Percentiles rank a stretch among this genome's conserved stretches.
phyloP scores from a whole-genome alignment of 2,329 filamentous ascomycete species.

The Pseudocercospora macadamiae region DNA sequence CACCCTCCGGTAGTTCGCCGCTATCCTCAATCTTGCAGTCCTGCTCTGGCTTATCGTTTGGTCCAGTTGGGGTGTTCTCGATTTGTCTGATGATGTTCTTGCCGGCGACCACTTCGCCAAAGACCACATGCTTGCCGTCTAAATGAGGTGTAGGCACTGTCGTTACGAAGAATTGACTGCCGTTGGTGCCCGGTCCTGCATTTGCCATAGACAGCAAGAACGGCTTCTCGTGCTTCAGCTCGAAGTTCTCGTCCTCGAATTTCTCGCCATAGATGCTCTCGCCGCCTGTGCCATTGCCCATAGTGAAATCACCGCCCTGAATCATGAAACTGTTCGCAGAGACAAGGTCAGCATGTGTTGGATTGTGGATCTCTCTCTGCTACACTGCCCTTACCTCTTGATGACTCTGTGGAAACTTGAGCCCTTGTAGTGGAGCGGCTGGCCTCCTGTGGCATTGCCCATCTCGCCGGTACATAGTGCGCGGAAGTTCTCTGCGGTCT shows the following conservation, averaged over 20 bases:
- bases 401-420: constrained; percentile 95
- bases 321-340: constrained; percentile 80
- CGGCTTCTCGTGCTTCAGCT: constrained; percentile 85
- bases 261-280: constrained; percentile 98
- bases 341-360: background rate
- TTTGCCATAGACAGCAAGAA: constrained; percentile 98
- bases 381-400: constrained; percentile 60
- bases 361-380: no score
- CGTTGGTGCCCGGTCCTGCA: constrained; percentile 91
- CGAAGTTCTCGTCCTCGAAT: constrained; percentile 96
- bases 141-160: constrained; percentile 94
- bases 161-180: constrained; percentile 97
- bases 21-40: constrained; percentile 79
- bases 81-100: constrained; percentile 89
- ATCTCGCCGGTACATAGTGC: constrained; percentile 94
- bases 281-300: constrained; percentile 89
- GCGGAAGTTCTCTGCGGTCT: constrained; percentile 96
- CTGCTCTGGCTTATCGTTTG: constrained; percentile 74
- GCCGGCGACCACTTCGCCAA: constrained; percentile 89
- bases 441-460: constrained; percentile 77
- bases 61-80: constrained; percentile 77
- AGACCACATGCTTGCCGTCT: constrained; percentile 96
- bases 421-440: constrained; percentile 89
- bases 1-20: constrained; percentile 75
- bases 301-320: constrained; percentile 95